phyloP scores from a whole-genome alignment of 2,329 filamentous ascomycete genomes.

The Purpureocillium lavendulum region DNA sequence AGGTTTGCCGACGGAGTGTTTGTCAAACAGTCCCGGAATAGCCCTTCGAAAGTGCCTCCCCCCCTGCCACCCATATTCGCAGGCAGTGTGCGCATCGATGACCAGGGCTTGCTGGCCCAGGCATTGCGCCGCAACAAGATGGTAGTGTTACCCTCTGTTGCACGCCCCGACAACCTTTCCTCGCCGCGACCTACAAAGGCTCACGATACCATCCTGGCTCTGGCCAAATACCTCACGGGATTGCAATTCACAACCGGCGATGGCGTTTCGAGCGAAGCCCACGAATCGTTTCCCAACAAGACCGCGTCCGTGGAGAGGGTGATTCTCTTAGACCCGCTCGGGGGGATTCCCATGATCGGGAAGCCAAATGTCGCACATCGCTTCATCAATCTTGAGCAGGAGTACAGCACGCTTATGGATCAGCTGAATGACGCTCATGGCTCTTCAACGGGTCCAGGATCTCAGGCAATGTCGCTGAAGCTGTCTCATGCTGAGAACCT shows the following conservation, averaged over 20 bases:
- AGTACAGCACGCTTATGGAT: constrained; percentile 61
- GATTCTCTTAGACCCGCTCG: constrained; percentile 79
- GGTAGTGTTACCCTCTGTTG: constrained; percentile 32
- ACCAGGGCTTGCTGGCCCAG: constrained; percentile 20
- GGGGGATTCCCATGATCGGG: constrained; percentile 65
- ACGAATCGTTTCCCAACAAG: constrained; percentile 31
- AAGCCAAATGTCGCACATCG: constrained; percentile 27
- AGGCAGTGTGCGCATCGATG: constrained; percentile 20
- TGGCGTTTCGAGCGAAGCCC: constrained; percentile 11
- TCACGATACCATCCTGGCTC: constrained; percentile 62
- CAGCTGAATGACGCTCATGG: constrained; percentile 40
- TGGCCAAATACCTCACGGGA: constrained; percentile 69
- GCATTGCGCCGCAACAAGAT: constrained; percentile 23
- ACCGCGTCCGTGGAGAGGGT: constrained; percentile 69
- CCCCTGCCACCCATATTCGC: constrained; percentile 12
- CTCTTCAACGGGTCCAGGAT: constrained; percentile 21
- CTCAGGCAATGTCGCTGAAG: constrained; percentile 15
- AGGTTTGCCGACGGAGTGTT: constrained; percentile 51
- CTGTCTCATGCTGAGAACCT: constrained; percentile 61
- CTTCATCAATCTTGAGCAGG: constrained; percentile 91
- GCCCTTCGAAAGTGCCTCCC: neutral
- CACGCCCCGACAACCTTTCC: constrained; percentile 31
- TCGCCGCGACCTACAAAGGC: constrained; percentile 31
- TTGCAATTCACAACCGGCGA: constrained; percentile 35
- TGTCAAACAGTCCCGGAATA: constrained; percentile 2